Conservation (phyloP, 1,139 yeast genomes). For the Yamadazyma pseudoaaseri region DNA sequence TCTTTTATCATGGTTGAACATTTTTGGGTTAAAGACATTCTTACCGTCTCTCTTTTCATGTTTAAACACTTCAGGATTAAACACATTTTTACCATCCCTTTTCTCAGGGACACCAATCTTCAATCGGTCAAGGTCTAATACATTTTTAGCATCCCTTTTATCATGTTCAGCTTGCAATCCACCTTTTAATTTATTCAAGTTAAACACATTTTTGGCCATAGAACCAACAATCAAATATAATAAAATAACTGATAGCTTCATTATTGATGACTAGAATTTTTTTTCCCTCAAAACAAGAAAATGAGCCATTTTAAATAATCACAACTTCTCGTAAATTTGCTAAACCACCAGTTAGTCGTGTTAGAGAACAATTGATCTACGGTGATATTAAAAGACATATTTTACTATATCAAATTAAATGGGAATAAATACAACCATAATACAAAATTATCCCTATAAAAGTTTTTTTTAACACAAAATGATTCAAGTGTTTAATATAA, state of each 20-base stretch:
- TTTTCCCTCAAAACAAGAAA: too few species aligned
- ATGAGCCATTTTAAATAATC: too few species aligned
- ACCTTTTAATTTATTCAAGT: conserved; percentile 14
- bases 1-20: conserved; percentile 14
- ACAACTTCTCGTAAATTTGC: too few species aligned
- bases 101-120: conserved; percentile 12
- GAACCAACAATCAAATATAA: conserved; percentile 6
- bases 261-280: too few species aligned
- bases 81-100: conserved; percentile 22
- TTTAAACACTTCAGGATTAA: conserved; percentile 10
- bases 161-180: conserved; percentile 11
- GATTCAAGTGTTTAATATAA: conserved; percentile 42
- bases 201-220: conserved; percentile 21
- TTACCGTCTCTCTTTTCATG: conserved; percentile 22
- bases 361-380: not conserved
- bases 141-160: conserved; percentile 24
- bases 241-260: conserved; percentile 6
- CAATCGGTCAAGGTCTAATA: conserved; percentile 13
- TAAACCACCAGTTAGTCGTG: not conserved
- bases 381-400: not conserved
- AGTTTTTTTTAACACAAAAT: conserved; percentile 1
- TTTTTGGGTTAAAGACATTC: conserved; percentile 16
- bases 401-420: conserved; percentile 1
- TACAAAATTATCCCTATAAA: conserved; percentile 4
- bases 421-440: conserved; percentile 6